phyloP scores from a whole-genome alignment of 225 moss, liverwort and hornwort genomes.

The Anthoceros angustus region DNA sequence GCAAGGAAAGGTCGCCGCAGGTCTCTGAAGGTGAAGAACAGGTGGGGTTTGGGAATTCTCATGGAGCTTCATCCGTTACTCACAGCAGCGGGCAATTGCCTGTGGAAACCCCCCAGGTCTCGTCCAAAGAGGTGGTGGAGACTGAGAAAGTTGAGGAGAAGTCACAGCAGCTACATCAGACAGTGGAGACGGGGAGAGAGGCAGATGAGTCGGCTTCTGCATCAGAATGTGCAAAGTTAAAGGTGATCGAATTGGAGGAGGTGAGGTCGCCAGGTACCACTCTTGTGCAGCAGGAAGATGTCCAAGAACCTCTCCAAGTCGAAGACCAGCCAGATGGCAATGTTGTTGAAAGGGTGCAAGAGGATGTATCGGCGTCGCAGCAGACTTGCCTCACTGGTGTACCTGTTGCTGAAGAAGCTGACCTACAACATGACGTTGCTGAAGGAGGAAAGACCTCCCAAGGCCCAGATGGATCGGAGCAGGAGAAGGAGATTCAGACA shows the following conservation, averaged over 20 bases:
- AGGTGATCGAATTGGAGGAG: not conserved
- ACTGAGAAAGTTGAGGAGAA: not conserved
- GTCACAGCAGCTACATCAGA: not conserved
- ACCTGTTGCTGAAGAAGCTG: too few species aligned
- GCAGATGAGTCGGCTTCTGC: not conserved
- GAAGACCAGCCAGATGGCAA: not conserved
- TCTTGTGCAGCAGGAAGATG: not conserved
- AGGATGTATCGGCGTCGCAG: too few species aligned
- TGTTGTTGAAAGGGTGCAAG: too few species aligned
- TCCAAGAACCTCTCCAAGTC: not conserved
- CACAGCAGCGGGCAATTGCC: not conserved
- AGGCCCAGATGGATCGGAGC: too few species aligned
- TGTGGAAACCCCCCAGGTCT: not conserved
- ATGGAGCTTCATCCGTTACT: not conserved
- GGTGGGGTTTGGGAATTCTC: not conserved
- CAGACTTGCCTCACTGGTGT: too few species aligned
- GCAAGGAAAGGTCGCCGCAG: not conserved
- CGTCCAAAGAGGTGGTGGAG: not conserved
- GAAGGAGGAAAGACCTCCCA: too few species aligned
- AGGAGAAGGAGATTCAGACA: too few species aligned
- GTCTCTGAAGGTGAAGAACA: not conserved
- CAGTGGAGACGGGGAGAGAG: not conserved
- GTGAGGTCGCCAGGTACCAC: not conserved
- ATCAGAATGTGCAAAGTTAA: not conserved
- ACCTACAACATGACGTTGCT: too few species aligned